Conservation (phyloP, 139 green algal species). For the Pseudopediastrum boryanum region DNA sequence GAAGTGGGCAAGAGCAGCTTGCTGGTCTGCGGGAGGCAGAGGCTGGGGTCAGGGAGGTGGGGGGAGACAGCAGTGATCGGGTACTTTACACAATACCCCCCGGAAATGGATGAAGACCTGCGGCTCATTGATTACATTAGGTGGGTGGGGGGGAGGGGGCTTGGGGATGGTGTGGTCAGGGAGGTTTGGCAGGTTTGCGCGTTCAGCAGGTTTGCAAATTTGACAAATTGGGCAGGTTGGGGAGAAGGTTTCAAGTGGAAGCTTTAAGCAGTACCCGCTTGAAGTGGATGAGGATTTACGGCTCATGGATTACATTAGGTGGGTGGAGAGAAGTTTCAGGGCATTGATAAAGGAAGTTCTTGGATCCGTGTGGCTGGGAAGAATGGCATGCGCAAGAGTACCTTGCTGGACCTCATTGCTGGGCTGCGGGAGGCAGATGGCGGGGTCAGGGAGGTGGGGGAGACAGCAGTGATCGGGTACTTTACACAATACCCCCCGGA, state of each 20-base stretch:
- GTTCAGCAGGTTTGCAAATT: too few relatives aligned
- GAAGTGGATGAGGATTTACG: constrained; percentile 59
- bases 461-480: constrained; percentile 51
- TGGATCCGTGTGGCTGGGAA: constrained; percentile 71
- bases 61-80: constrained; percentile 74
- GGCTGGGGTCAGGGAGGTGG: too few relatives aligned
- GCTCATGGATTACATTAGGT: constrained; percentile 72
- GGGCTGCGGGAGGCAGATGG: constrained; percentile 19
- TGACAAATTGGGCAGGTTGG: constrained; percentile 59
- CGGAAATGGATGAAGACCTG: constrained; percentile 54
- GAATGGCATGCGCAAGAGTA: constrained; percentile 75
- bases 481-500: constrained; percentile 65
- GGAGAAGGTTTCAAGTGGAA: constrained; percentile 73
- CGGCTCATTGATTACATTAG: constrained; percentile 63
- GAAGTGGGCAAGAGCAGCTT: constrained; percentile 71
- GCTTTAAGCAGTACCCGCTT: constrained; percentile 76
- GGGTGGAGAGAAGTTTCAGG: background rate
- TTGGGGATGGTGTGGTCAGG: too few relatives aligned
- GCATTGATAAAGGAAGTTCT: background rate
- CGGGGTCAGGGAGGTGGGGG: constrained; percentile 21
- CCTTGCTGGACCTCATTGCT: constrained; percentile 70
- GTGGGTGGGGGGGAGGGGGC: constrained; percentile 45
- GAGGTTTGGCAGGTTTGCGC: too few relatives aligned
- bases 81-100: constrained; percentile 68
- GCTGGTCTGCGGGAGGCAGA: constrained; percentile 33